phyloP scores from a whole-genome alignment of 805 yeast species.

The Pichia kluyveri region DNA sequence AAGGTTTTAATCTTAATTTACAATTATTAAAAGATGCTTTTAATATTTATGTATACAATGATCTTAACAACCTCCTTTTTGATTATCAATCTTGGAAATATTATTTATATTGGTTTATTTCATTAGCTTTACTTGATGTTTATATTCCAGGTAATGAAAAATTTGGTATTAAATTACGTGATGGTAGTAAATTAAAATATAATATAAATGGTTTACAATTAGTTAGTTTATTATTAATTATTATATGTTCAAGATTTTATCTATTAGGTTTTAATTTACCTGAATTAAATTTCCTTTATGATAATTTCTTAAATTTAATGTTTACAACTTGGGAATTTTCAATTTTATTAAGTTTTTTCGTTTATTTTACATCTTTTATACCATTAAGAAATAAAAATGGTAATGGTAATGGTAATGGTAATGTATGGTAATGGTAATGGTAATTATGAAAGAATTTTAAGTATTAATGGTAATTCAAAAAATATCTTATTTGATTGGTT shows the following conservation, averaged over 20 bases:
- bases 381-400: constrained; percentile 47
- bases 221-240: constrained; percentile 28
- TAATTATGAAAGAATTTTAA: constrained; percentile 62
- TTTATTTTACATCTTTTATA: constrained; percentile 60
- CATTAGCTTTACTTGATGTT: constrained; percentile 53
- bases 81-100: constrained; percentile 48
- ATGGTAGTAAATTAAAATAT: constrained; percentile 62
- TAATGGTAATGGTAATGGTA: constrained; percentile 45
- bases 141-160: constrained; percentile 67
- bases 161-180: constrained; percentile 66
- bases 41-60: constrained; percentile 10
- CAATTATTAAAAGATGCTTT: constrained; percentile 22
- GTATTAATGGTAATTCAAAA: constrained; percentile 81
- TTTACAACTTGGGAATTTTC: constrained; percentile 58
- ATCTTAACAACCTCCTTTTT: constrained; percentile 27
- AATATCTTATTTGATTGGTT: constrained; percentile 82
- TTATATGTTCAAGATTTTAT: constrained; percentile 44
- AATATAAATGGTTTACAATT: constrained; percentile 74
- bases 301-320: constrained; percentile 57
- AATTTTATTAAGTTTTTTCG: constrained; percentile 48
- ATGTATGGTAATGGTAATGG: constrained; percentile 48
- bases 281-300: constrained; percentile 70
- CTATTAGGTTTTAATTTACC: constrained; percentile 42
- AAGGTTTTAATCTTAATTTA: constrained; percentile 39
- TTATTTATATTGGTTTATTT: constrained; percentile 66